Base-by-base conservation (phyloP, 305 asterid genomes). In the Fraxinus velutina region DNA sequence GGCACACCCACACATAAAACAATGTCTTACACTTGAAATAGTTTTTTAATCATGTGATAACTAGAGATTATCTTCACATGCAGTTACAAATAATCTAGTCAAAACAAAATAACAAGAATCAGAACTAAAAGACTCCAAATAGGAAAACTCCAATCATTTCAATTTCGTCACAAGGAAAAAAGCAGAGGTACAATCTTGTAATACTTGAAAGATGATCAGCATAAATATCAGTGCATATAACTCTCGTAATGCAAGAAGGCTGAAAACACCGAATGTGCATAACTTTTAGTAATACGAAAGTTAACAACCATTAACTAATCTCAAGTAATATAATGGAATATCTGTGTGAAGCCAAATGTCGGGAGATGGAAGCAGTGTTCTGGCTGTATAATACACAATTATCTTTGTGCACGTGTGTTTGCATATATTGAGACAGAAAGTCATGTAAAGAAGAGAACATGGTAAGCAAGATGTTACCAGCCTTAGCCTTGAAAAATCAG, bases 401-500 rank as follows among this genome's bases (percentile, higher is more conserved):
- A 30, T 13, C 44, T 13, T 75, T 8, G 60, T 3, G 55, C 64
- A 75, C 12, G 21, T 22, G 62, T 32, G 15, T 55, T 39, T 75
- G 78, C 71, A 52, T 62, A 29, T 42, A 64, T 21, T 73, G 24
- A 5, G 68, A 79, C 30, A 62, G 4, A 27, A 15, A 17, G 15
- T 7, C 22, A 4, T 5, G 15, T 27, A 33, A 77, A 33, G 55
- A 57, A 21, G 82, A 8, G 36, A 29, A 80, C 10, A 77, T 64
- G 72, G 70, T 68, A 50, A 79, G 78, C 68, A 76, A 76, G 73
- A 75, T 5, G 30, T 83, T 89, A 93, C 99, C 97, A 44, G 90
- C 87, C 98, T 91, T 76, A 96, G 87, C 90, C 91, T 89, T 6
- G 96, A 87, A 84, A 96, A 96, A 81, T 96, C 92, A 73, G 90